Base-by-base conservation (phyloP, 2,329 filamentous ascomycete species). In the Erysiphe neolycopersici region DNA sequence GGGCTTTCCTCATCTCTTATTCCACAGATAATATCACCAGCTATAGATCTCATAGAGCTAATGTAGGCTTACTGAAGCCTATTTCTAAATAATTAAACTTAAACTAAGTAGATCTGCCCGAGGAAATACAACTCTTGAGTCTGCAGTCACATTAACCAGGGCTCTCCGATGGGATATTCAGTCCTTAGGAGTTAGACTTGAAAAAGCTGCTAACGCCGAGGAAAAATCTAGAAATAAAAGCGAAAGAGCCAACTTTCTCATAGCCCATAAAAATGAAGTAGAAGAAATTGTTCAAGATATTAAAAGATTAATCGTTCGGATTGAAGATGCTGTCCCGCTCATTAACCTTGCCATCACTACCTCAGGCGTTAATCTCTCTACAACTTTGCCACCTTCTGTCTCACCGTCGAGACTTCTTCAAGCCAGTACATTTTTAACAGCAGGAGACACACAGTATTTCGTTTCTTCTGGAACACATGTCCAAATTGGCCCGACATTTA, bases 301-400 rank as follows among this genome's bases (percentile, higher is more conserved):
- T 54, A 80, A 76, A 54, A 66, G 63, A 12, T 62, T 98, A 2
- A 67, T 95, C 1, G 62, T 64, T 11, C 73, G 78, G 9, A 92
- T 98, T 48, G 87, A 95, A 57, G 78, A 89, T 58, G 80, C 87
- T 12, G 82, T 95, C 11, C 87, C 87, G 0, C 65, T 93, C 3
- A 78, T 98, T 56, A 93, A 89, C 52, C 67, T 98, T 26, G 89
- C 89, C 44, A 92, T 98, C 50, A 89, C 83, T 1, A 87, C 85
- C 0, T 94, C 87, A 1, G 89, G 89, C 0, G 84, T 87, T 45
- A 91, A 73, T 46, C 65, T 95, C 29, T 83, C 81, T 0, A 80
- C 80, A 0, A 76, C 74, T 2, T 64, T 94, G 26, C 81, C 84
- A 0, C 66, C 79, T 1, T 78, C 78, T 10, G 80, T 95, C 38